Evolutionary conservation across 2,329 filamentous ascomycete species (phyloP).

Genomic region (Aspergillus neoniger): DNA sequence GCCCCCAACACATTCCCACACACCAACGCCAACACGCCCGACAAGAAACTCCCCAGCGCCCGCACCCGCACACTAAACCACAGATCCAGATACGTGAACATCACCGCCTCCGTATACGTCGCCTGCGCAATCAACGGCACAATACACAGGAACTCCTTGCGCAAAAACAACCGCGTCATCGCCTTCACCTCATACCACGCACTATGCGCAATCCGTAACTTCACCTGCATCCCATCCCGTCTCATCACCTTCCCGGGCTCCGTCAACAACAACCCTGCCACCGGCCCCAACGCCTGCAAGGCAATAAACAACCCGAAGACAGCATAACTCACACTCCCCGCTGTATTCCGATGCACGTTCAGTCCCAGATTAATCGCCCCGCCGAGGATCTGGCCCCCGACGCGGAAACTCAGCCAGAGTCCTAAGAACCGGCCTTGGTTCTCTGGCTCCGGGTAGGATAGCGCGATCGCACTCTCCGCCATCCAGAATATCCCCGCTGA

Average conservation of each 20-base stretch:
- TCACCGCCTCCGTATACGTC: conserved; percentile 71
- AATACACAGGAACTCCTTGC: conserved; percentile 63
- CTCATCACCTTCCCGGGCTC: conserved; percentile 64
- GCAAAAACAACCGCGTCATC: conserved; percentile 61
- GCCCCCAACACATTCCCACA: conserved; percentile 67
- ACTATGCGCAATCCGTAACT: conserved; percentile 58
- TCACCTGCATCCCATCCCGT: conserved; percentile 64
- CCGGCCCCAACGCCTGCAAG: conserved; percentile 65
- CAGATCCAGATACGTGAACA: conserved; percentile 67
- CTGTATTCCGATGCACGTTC: conserved; percentile 58
- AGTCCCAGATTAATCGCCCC: conserved; percentile 71
- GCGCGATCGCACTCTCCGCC: conserved; percentile 71
- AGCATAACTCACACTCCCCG: conserved; percentile 67
- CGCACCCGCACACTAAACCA: conserved; percentile 72
- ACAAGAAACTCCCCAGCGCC: conserved; percentile 70
- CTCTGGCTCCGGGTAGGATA: conserved; percentile 70
- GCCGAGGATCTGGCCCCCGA: conserved; percentile 68
- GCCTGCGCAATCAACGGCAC: conserved; percentile 70
- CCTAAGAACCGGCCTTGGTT: conserved; percentile 67
- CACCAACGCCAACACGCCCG: conserved; percentile 66
- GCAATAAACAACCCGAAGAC: conserved; percentile 72
- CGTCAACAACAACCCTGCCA: conserved; percentile 66
- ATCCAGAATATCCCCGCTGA: conserved; percentile 75
- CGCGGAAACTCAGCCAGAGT: conserved; percentile 65
- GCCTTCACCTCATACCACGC: conserved; percentile 62